A percentile compares a stretch with the other conserved stretches of the same genome.
phyloP scores from a whole-genome alignment of 2,329 filamentous ascomycete species.

The Macrophomina pseudophaseolina region DNA sequence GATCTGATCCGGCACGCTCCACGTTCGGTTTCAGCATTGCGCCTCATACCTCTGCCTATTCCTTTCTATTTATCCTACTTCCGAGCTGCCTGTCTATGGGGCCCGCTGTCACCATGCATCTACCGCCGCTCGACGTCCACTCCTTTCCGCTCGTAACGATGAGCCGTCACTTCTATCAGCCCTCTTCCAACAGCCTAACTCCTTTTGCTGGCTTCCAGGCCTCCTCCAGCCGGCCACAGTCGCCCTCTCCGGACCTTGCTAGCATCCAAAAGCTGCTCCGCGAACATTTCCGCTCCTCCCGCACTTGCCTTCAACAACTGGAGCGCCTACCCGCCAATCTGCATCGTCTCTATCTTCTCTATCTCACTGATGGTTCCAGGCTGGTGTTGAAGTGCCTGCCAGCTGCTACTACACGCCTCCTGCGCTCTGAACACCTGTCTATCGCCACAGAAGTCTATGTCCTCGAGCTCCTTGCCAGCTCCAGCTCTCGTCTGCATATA shows the following conservation, averaged over 20 bases:
- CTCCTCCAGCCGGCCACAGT: conserved; percentile 8
- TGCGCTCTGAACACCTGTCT: conserved; percentile 50
- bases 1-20: conserved; percentile 1
- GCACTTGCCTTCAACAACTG: conserved; percentile 40
- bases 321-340: conserved; percentile 43
- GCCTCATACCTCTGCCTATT: not conserved
- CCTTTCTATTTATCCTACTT: not conserved
- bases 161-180: conserved; percentile 35
- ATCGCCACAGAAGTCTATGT: conserved; percentile 47
- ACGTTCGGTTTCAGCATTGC: not conserved
- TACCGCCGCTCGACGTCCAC: conserved; percentile 40
- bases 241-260: conserved; percentile 33
- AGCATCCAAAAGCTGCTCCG: conserved; percentile 43
- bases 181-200: not conserved
- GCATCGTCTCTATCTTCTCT: conserved; percentile 50
- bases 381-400: conserved; percentile 51
- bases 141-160: conserved; percentile 40
- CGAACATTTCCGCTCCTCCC: conserved; percentile 39
- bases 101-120: conserved; percentile 36
- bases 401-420: conserved; percentile 42
- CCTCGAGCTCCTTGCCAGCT: conserved; percentile 37
- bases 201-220: not conserved
- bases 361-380: conserved; percentile 44
- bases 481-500: conserved; percentile 30
- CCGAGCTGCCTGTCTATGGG: conserved; percentile 10